Evolutionary conservation across 2,329 filamentous ascomycete species (phyloP), one percentile per base, ranked within the genome.

Genomic region (Emmonsiellopsis sp.): DNA sequence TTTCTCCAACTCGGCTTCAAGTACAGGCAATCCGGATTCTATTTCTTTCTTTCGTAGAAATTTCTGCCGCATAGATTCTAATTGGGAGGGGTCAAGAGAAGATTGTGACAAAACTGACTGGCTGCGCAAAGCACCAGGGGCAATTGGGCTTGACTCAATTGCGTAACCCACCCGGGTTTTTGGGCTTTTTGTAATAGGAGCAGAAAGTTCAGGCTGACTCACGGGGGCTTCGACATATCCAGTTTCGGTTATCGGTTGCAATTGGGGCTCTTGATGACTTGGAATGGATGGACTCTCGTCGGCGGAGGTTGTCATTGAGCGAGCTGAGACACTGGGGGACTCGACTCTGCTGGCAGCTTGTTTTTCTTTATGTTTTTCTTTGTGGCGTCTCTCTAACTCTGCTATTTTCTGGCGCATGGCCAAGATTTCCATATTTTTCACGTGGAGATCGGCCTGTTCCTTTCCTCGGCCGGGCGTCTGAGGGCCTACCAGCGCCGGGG

Each of bases 381-480:
- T 27, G 5, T 27, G 21, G 21, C 46, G 34, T 55, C 71, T 64
- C 57, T 77, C 74, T 49, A 72, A 64, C 55, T 78, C 76, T 11
- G 76, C 75, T 53, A 81, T 77, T 54, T 71, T 73, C 55, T 67
- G 68, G 47, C 70, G 73, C 68, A 78, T 71, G 31, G 64, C 67
- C 55, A 72, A 67, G 46, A 78, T 77, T 55, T 76, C 72, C 52
- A 75, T 63, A 55, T 79, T 68, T 57, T 74, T 78, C 36, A 69
- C 65, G 39, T 70, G 70, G 43, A 80, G 63, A 46, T 75, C 68
- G 44, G 74, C 73, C 52, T 66, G 61, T 60, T 74, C 61, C 59
- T 69, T 63, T 55, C 61, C 56, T 57, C 68, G 60, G 32, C 60
- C 58, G 42, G 68, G 65, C 9, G 68, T 69, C 27, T 70, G 71